phyloP scores from a whole-genome alignment of 305 asterid genomes.

The Fraxinus xanthoxyloides region DNA sequence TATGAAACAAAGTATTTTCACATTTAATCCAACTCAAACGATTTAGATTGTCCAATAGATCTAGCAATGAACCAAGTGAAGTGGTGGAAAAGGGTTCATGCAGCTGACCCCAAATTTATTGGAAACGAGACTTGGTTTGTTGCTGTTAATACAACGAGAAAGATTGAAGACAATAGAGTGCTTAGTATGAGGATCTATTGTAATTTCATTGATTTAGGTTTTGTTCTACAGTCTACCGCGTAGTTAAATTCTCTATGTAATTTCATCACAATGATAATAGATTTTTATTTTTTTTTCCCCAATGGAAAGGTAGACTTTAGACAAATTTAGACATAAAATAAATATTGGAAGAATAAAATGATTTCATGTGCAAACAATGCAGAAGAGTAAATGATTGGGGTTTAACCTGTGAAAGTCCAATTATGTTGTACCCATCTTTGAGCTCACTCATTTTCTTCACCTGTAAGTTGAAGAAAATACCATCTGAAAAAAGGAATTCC shows the following conservation, averaged over 20 bases:
- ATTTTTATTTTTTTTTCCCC: not conserved
- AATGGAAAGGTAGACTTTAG: not conserved
- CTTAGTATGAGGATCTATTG: not conserved
- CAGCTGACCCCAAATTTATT: not conserved
- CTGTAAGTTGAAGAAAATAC: conserved; percentile 38
- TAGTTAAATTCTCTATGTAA: not conserved
- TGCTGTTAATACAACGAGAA: not conserved
- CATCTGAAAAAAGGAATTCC: conserved; percentile 31
- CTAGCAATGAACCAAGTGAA: not conserved
- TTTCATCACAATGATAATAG: not conserved
- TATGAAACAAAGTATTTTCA: not conserved
- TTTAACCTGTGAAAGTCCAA: conserved; percentile 88
- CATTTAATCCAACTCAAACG: not conserved
- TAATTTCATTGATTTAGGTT: not conserved
- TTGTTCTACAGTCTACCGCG: not conserved
- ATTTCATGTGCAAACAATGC: conserved; percentile 5
- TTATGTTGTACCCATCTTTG: conserved; percentile 67
- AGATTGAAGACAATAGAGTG: not conserved
- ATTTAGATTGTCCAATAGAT: not conserved
- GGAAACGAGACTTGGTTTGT: not conserved
- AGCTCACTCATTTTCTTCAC: conserved; percentile 79
- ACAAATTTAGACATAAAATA: not conserved
- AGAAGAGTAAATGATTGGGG: conserved; percentile 6
- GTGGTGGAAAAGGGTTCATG: not conserved
- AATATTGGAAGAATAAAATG: not conserved